Conservation (phyloP, 1,284 basidiomycete species). For the Amylostereum areolatum region DNA sequence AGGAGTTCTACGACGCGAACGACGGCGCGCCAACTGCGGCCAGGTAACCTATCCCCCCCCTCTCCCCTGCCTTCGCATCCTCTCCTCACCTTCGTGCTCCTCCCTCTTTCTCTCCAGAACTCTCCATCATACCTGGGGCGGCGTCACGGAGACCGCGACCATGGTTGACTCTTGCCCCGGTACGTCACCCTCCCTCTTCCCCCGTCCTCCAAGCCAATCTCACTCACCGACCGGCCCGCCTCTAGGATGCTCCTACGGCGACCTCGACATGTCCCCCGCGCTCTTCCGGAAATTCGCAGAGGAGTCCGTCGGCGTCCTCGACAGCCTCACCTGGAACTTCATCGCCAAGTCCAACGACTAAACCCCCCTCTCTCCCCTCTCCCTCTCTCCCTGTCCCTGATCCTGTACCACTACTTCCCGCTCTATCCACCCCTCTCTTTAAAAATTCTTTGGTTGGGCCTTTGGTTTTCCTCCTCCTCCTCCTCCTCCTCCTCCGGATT, state of each 20-base stretch:
- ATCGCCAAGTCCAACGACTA: constrained; percentile 14
- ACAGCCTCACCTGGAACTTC: constrained; percentile 44
- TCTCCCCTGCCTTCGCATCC: background rate
- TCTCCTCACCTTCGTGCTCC: background rate
- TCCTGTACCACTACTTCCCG: background rate
- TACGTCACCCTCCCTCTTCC: constrained; percentile 29
- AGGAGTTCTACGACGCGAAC: constrained; percentile 23
- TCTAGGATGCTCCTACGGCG: constrained; percentile 1
- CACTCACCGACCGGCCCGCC: background rate
- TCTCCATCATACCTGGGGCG: constrained; percentile 27
- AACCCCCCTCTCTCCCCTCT: no score
- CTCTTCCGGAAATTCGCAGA: constrained; percentile 37
- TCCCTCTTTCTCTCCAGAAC: constrained; percentile 14
- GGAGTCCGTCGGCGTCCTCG: constrained; percentile 31
- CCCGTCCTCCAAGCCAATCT: constrained; percentile 14
- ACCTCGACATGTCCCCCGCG: constrained; percentile 48
- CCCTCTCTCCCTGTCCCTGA: background rate
- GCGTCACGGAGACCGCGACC: constrained; percentile 23
- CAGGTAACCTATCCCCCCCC: constrained; percentile 21
- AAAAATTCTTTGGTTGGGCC: no score
- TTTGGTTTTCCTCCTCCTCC: no score
- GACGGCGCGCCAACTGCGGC: constrained; percentile 30
- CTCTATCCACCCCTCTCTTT: no score
- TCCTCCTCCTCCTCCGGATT: no score
- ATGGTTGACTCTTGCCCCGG: constrained; percentile 30